A percentile compares a stretch with the other conserved stretches of the same genome.
Evolutionary conservation across 257 asterid genomes (phyloP).

Genomic region (Agastache rugosa): DNA sequence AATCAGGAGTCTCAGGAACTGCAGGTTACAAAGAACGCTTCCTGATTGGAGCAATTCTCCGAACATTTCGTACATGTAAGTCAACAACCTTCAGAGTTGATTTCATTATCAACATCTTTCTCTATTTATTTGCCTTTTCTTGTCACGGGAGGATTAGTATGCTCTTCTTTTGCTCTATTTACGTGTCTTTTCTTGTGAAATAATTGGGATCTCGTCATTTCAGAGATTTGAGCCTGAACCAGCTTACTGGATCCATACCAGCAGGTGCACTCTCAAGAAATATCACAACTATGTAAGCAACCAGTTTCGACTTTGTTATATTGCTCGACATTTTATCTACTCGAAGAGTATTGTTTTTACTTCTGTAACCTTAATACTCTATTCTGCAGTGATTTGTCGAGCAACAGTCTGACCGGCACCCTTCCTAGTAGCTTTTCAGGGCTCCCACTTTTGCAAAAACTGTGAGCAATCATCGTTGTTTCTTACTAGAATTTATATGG

Average conservation of each 20-base stretch:
- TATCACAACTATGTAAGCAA: too few relatives aligned
- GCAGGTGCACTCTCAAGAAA: too few relatives aligned
- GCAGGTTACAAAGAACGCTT: constrained; percentile 81
- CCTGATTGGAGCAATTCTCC: constrained; percentile 80
- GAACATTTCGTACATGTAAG: constrained; percentile 79
- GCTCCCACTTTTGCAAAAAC: too few relatives aligned
- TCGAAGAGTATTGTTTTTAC: constrained; percentile 3
- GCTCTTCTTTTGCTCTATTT: not conserved
- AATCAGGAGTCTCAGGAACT: constrained; percentile 97
- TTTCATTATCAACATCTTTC: too few relatives aligned
- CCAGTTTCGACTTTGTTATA: too few relatives aligned
- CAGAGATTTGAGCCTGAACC: too few relatives aligned
- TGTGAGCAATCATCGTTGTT: too few relatives aligned
- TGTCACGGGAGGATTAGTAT: not conserved
- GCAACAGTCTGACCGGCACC: constrained; percentile 77
- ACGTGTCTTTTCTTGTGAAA: too few relatives aligned
- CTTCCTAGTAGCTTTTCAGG: constrained; percentile 78
- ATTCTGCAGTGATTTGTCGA: constrained; percentile 73
- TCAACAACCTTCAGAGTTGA: not conserved
- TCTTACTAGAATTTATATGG: too few relatives aligned
- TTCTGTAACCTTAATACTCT: constrained; percentile 20
- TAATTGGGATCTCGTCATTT: too few relatives aligned
- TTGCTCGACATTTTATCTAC: constrained; percentile 11
- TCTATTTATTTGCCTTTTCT: too few relatives aligned
- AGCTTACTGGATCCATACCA: too few relatives aligned